Evolutionary conservation across 2,329 filamentous ascomycete species (phyloP), one percentile per base, ranked within the genome.

Genomic region (Fusarium floridanum): DNA sequence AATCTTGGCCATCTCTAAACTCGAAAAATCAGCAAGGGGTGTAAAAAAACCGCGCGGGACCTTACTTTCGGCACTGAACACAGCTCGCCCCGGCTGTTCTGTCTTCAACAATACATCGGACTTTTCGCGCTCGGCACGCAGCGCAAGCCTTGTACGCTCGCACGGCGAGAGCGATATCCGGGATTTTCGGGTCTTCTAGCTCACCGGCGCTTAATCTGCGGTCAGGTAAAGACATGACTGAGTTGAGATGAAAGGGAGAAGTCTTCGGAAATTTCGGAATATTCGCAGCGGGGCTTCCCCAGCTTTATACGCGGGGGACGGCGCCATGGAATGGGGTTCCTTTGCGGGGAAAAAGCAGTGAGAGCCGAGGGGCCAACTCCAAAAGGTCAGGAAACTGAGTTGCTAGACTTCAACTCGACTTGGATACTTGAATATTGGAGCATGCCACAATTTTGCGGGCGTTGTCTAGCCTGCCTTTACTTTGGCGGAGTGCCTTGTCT

Each of bases 241-340:
- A 10, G 41, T 22, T 20, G 16, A 39, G 34, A 50, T 50, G 45
- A 50, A 50, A 50, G 45, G 24, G 24, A 12, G 45, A 29, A 20
- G 22, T 37, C 11, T 57, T 48, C 64, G 64, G 64, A 61, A 61
- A 61, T 61, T 66, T 66, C 64, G 64, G 64, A 37, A 61, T 32
- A 29, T 66, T 66, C 39, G 39, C 5, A 2, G 64, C 60, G 41
- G 60, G 56, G 64, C 82, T 50, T 50, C 24, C 45, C 9, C 9
- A 29, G 4, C 45, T 50, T 50, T 50, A 50, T 50, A 50, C 16
- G 16, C 16, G 22, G 22, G 24, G 16, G 22, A 5, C 9, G 24
- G 45, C 24, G 22, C 45, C 10, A 17, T 50, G 45, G n/a, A 27
- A 50, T 5, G 8, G 45, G 24, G 41, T 4, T 22, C 10, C n/a